These are phyloP conservation scores for Harringtonia lauricola DNA, from an alignment of 2,329 filamentous ascomycete genomes.

Conservation along the genomic window DNA sequence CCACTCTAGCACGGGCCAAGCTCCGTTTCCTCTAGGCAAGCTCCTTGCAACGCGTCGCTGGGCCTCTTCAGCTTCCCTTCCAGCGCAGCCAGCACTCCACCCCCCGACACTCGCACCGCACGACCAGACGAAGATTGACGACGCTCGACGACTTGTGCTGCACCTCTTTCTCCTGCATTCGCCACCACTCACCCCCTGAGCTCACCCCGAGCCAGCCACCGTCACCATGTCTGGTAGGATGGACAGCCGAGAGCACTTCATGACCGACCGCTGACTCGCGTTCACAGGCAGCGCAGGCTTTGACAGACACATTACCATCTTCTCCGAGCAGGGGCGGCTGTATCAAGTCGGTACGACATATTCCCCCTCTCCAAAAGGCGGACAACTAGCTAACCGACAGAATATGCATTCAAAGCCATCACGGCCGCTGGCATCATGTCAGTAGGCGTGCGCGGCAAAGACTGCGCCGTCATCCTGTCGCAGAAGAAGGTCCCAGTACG, in stretches of 20 bases:
- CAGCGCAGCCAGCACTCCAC: slow-evolving; percentile 8
- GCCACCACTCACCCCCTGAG: neutral
- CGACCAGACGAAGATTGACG: too few species aligned
- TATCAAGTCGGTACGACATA: slow-evolving; percentile 91
- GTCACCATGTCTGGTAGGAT: slow-evolving; percentile 42
- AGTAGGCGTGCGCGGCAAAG: slow-evolving; percentile 88
- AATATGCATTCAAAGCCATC: slow-evolving; percentile 99
- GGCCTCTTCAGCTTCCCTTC: slow-evolving; percentile 17
- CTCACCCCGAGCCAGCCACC: slow-evolving; percentile 4
- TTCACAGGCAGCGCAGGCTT: slow-evolving; percentile 79
- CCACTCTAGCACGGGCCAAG: slow-evolving; percentile 8
- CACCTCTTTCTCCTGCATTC: too few species aligned
- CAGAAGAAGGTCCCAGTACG: slow-evolving; percentile 99
- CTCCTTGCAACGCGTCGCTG: slow-evolving; percentile 22
- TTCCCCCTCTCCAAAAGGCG: neutral
- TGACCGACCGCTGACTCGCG: too few species aligned
- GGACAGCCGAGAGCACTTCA: too few species aligned
- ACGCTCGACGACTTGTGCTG: too few species aligned
- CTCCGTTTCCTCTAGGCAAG: slow-evolving; percentile 19
- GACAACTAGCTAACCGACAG: slow-evolving; percentile 32
- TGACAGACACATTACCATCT: slow-evolving; percentile 99
- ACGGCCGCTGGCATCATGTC: slow-evolving; percentile 99
- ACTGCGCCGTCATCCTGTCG: slow-evolving; percentile 92
- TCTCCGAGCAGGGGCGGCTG: slow-evolving; percentile 94
- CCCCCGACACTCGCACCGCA: slow-evolving; percentile 1